Percentiles rank a stretch among this genome's conserved stretches.
Evolutionary conservation across 345 rosid species (phyloP).

Genomic region (Microcos paniculata): DNA sequence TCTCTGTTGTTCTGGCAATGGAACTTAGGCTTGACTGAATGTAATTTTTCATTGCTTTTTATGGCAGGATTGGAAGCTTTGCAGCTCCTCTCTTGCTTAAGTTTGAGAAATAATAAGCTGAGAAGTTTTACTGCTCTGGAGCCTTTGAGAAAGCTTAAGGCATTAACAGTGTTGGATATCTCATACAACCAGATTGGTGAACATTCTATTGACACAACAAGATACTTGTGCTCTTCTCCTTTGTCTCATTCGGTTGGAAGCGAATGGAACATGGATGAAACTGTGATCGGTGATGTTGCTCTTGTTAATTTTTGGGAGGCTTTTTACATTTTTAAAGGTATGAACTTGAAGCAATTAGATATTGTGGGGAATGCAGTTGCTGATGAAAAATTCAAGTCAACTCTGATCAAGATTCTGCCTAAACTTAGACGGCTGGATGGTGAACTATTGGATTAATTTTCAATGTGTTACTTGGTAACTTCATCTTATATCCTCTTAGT

Average conservation of each 20-base stretch:
- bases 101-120: constrained; percentile 70
- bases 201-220: constrained; percentile 76
- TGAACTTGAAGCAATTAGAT: constrained; percentile 68
- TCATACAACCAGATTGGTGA: constrained; percentile 87
- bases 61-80: constrained; percentile 67
- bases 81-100: constrained; percentile 75
- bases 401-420: constrained; percentile 60
- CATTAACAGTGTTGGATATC: constrained; percentile 64
- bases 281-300: constrained; percentile 21
- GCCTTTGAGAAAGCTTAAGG: constrained; percentile 64
- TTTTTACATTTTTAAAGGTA: constrained; percentile 46
- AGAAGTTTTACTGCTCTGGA: constrained; percentile 68
- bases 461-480: too few species aligned
- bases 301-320: constrained; percentile 67
- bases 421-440: constrained; percentile 69
- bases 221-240: constrained; percentile 72
- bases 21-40: not conserved
- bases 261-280: constrained; percentile 41
- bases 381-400: constrained; percentile 51
- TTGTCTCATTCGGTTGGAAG: constrained; percentile 56
- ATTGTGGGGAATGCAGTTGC: constrained; percentile 59
- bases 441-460: constrained; percentile 26
- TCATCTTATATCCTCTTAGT: not conserved
- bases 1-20: too few species aligned
- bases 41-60: not conserved